phyloP scores from a whole-genome alignment of 148 eudicot genomes.

The Suaeda aralocaspica region DNA sequence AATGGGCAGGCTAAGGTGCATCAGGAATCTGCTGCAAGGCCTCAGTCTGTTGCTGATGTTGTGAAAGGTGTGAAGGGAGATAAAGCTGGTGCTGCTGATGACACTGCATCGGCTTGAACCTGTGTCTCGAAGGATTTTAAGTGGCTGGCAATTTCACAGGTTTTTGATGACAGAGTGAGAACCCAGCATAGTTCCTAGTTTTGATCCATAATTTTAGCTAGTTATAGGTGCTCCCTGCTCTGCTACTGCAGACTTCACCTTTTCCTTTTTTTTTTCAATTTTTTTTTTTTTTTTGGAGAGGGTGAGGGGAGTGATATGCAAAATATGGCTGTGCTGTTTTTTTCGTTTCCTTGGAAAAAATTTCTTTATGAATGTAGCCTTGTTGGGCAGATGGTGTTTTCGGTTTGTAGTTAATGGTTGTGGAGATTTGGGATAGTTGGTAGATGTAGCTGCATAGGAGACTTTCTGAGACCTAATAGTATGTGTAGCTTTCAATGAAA shows the following conservation, averaged over 20 bases:
- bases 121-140: neutral
- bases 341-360: neutral
- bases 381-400: slow-evolving; percentile 4
- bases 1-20: slow-evolving; percentile 14
- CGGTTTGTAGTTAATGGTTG: slow-evolving; percentile 13
- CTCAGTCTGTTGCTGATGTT: slow-evolving; percentile 16
- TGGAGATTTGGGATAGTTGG: slow-evolving; percentile 6
- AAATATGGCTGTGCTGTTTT: slow-evolving; percentile 6
- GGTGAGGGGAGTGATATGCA: slow-evolving; percentile 6
- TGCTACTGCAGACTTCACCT: neutral
- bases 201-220: slow-evolving; percentile 22
- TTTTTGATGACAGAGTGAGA: slow-evolving; percentile 27
- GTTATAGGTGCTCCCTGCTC: slow-evolving; percentile 17
- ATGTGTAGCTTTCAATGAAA: slow-evolving; percentile 19
- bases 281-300: neutral
- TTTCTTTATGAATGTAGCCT: slow-evolving; percentile 9
- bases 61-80: slow-evolving; percentile 26
- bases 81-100: slow-evolving; percentile 15
- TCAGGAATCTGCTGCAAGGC: slow-evolving; percentile 7
- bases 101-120: slow-evolving; percentile 15
- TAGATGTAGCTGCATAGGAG: slow-evolving; percentile 15
- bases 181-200: slow-evolving; percentile 26
- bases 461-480: slow-evolving; percentile 16
- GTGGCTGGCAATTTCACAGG: slow-evolving; percentile 20
- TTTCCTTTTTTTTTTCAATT: neutral